Evolutionary conservation across 805 yeast species (phyloP), one percentile per base, ranked within the genome.

Genomic region (Debaryomyces hansenii): DNA sequence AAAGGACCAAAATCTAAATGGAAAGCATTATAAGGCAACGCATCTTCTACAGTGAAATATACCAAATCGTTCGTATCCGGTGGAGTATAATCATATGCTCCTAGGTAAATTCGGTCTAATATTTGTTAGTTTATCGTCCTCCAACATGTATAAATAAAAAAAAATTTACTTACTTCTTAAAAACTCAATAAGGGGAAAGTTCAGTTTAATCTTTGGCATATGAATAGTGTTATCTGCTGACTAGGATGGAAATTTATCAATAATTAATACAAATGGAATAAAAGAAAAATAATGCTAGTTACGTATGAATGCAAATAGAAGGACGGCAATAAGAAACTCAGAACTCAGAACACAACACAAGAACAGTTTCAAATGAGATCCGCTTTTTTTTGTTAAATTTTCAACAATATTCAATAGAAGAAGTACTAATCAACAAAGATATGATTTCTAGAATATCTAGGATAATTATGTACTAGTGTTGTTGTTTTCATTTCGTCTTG

Each of bases 1-100:
- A 94, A 73, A 0, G 99, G 99, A 40, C 99, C 99, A 67, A 94
- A 94, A 66, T 94, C 99, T 53, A 91, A 77, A 64, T 92, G 96
- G 72, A 94, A 94, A n/a, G 95, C 78, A 61, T 94, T 94, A 66
- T 94, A 94, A 4, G 94, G 95, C 40, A 94, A 77, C 0, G 92
- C 83, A 53, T 91, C 96, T 58, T 94, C 98, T 3, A 94, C 88
- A 0, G 98, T 90, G 70, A 94, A 91, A 66, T 85, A 87, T 1
- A 88, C 96, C 37, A 83, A 69, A 31, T 84, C 85, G 20, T 77
- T 79, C 1, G 92, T 85, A 63, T 90, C 92, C 44, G 72, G 75
- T 1, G 98, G 99, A 12, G 80, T 71, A 52, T 77, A 70, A 61
- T 90, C 96, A 62, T 82, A 91, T 4, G 96, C 95, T 4, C 96